Evolutionary conservation across 2,329 filamentous ascomycete species (phyloP), one percentile per base, ranked within the genome.

Genomic region (Diaporthe amygdali): DNA sequence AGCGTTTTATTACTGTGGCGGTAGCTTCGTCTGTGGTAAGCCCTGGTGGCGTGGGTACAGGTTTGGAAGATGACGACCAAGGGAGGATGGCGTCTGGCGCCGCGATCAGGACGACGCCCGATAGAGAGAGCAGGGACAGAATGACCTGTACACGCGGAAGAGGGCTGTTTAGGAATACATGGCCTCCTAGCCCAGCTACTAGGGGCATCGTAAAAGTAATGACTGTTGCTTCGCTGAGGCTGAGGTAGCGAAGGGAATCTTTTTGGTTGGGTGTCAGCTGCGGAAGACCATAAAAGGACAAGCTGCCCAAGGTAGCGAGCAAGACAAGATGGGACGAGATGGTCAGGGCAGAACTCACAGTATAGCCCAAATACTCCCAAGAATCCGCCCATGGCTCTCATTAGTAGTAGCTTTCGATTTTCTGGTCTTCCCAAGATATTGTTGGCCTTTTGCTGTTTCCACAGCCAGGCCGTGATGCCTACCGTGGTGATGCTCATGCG

Each of bases 121-220:
- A 14, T 4, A 69, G 66, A 17, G 66, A 69, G 32, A 69, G 3
- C n/a, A 44, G 14, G 9, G 66, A 69, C 5, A 69, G 54, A n/a
- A 69, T 9, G 32, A 49, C 51, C 22, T 69, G 52, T 41, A 49
- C 15, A 39, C 54, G 37, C n/a, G 66, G 59, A 22, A 69, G 25
- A 8, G 54, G 22, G 32, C 27, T 49, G 10, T 54, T 44, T 6
- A 69, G 54, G 6, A 69, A 54, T n/a, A 69, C 44, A 34, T 61
- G 41, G 41, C 66, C 52, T 14, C 41, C 54, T 10, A 69, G 59
- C 17, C 52, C 37, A 1, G 66, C 66, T 9, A 56, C 66, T 12
- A 69, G 54, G 32, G 66, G 66, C 41, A 56, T 69, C 66, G 61
- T 69, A 22, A 69, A 69, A 5, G 66, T 69, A 44, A 69, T 69